These are phyloP conservation scores for Saturnispora hagleri DNA, from an alignment of 805 yeast species.

Conservation along the genomic window DNA sequence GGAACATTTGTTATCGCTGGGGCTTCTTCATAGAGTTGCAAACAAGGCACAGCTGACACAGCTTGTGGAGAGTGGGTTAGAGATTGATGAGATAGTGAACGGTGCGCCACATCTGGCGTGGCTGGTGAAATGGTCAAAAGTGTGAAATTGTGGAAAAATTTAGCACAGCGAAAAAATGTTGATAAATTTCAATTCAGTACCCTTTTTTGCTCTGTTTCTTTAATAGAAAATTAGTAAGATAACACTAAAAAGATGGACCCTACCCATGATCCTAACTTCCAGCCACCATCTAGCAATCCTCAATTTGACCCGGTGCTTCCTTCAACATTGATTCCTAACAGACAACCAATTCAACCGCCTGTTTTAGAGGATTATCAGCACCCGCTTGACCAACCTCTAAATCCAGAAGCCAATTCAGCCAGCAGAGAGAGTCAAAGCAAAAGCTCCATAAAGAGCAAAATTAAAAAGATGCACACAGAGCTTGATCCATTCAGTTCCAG, in stretches of 20 bases:
- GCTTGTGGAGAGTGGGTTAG: conserved; percentile 7
- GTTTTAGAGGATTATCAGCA: conserved; percentile 68
- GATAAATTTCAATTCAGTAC: neutral
- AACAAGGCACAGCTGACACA: conserved; percentile 3
- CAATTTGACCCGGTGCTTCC: conserved; percentile 59
- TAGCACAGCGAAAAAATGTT: neutral
- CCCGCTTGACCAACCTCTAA: conserved; percentile 66
- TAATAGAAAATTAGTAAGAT: neutral
- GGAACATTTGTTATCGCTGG: conserved; percentile 13
- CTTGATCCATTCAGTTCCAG: conserved; percentile 48
- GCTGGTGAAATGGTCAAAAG: conserved; percentile 5
- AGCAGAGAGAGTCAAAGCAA: conserved; percentile 11
- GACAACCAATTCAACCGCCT: conserved; percentile 68
- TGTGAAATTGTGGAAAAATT: neutral
- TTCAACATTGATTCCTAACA: conserved; percentile 58
- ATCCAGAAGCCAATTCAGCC: conserved; percentile 17
- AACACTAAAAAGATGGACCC: conserved; percentile 62
- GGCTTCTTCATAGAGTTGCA: conserved; percentile 4
- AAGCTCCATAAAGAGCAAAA: conserved; percentile 19
- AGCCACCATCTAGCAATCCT: conserved; percentile 68
- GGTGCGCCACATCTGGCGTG: neutral
- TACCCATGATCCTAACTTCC: conserved; percentile 80
- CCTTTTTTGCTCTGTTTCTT: neutral
- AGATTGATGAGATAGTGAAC: conserved; percentile 8
- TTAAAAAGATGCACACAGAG: conserved; percentile 43